Percentiles rank a stretch among this genome's conserved stretches.
Evolutionary conservation across 371 early-diverging fungal species (phyloP).

Genomic region (Dinochytrium kinnereticum): DNA sequence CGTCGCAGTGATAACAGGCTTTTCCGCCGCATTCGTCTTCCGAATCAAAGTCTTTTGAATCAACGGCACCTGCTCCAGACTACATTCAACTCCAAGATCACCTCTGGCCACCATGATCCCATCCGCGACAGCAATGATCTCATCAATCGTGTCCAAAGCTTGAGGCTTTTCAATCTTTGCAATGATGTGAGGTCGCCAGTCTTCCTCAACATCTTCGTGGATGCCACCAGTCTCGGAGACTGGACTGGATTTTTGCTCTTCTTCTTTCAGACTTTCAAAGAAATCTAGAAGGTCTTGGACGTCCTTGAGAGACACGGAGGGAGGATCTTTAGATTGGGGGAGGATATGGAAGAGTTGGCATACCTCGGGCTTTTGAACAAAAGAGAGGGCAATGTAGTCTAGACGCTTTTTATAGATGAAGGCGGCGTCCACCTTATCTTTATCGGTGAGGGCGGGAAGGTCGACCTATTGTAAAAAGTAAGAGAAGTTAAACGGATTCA

Average conservation of each 20-base stretch:
- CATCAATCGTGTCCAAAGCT: constrained; percentile 60
- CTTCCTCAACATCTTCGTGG: constrained; percentile 35
- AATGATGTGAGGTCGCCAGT: constrained; percentile 53
- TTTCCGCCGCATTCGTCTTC: constrained; percentile 51
- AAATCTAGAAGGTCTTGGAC: constrained; percentile 47
- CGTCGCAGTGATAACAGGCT: constrained; percentile 71
- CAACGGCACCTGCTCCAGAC: constrained; percentile 76
- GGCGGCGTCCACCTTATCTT: constrained; percentile 49
- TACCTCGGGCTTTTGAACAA: constrained; percentile 37
- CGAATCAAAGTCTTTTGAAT: constrained; percentile 61
- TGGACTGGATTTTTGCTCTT: constrained; percentile 19
- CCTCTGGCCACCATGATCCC: constrained; percentile 74
- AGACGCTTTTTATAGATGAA: constrained; percentile 50
- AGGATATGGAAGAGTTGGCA: not conserved
- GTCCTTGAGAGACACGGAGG: constrained; percentile 34
- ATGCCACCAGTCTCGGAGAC: constrained; percentile 21
- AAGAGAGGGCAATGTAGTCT: constrained; percentile 52
- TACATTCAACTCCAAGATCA: constrained; percentile 97
- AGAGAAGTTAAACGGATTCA: not conserved
- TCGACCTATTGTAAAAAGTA: constrained; percentile 14
- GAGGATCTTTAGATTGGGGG: not conserved
- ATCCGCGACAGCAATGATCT: constrained; percentile 61
- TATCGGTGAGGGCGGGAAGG: constrained; percentile 34
- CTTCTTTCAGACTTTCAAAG: constrained; percentile 28
- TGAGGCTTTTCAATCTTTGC: constrained; percentile 65